Conservation (phyloP, 1,284 basidiomycete species). For the Ganoderma leucocontextum region DNA sequence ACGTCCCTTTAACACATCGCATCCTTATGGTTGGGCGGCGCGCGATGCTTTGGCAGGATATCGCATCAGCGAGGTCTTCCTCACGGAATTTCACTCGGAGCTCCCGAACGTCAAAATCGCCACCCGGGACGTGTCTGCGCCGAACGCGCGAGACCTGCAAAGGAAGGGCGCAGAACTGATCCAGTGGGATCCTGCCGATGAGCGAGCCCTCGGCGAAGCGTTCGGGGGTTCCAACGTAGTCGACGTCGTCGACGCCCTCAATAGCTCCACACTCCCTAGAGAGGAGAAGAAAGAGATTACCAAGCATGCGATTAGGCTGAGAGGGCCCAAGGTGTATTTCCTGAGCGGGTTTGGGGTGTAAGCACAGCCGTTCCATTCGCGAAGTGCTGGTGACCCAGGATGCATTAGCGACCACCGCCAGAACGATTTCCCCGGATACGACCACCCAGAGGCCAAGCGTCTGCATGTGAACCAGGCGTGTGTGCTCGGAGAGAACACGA, state of each 20-base stretch:
- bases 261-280: not conserved
- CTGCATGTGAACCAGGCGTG: constrained; percentile 30
- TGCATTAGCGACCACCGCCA: constrained; percentile 35
- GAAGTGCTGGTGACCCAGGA: not conserved
- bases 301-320: constrained; percentile 31
- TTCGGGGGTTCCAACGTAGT: not conserved
- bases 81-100: constrained; percentile 13
- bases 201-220: not conserved
- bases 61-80: constrained; percentile 14
- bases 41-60: not conserved
- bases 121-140: constrained; percentile 32
- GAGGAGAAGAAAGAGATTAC: constrained; percentile 31
- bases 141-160: constrained; percentile 31
- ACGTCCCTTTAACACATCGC: not conserved
- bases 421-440: constrained; percentile 38
- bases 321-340: not conserved
- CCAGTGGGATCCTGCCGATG: not conserved
- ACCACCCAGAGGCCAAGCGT: constrained; percentile 34
- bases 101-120: constrained; percentile 20
- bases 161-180: constrained; percentile 28
- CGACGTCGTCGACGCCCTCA: constrained; percentile 13
- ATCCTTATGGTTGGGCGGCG: not conserved
- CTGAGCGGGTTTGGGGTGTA: constrained; percentile 41
- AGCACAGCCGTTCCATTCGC: constrained; percentile 1
- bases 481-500: constrained; percentile 25